Evolutionary conservation across 2,329 filamentous ascomycete species (phyloP), one percentile per base, ranked within the genome.

Genomic region (Simplicillium sp.): DNA sequence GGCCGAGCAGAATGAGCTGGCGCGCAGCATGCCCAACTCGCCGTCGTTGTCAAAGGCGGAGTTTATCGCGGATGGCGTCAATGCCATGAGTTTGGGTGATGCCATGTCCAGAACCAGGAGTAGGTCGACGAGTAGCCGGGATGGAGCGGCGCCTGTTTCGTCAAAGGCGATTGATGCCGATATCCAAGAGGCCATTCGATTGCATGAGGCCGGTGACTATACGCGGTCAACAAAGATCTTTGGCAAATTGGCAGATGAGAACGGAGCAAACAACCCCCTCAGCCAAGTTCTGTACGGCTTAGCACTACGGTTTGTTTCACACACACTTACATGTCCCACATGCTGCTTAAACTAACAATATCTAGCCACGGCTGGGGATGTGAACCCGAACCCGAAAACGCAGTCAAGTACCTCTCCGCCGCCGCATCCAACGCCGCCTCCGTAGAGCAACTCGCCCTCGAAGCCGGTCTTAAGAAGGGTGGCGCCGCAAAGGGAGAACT

Each of bases 221-320:
- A 77, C 80, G 53, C 66, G 71, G 54, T 92, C 88, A 40, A 96
- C 92, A n/a, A 68, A 70, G 39, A 77, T 97, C 63, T 98, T 98
- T 64, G 84, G 80, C 20, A 70, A 73, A 45, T 70, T 98, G 50
- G 92, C 92, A 40, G 82, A 95, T 58, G 86, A 86, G 0, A 71
- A 80, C 40, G 88, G 87, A 17, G 78, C 82, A 38, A 95, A 96
- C 58, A 95, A 97, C 63, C 86, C 92, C 33, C 72, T 98, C 48
- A 92, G 87, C 54, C 90, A 98, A 65, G 92, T 98, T 29, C 74
- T 98, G 40, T 98, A 95, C 58, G 92, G 92, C 3, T 82, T 98
- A 43, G 89, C 90, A 39, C 65, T 96, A 49, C 77, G 87, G 83
- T 89, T 62, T 64, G 77, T 70, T 39, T 20, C 20, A 14, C 34